Conservation (phyloP, 164 flowering plant genomes). For the Akebia trifoliata region DNA sequence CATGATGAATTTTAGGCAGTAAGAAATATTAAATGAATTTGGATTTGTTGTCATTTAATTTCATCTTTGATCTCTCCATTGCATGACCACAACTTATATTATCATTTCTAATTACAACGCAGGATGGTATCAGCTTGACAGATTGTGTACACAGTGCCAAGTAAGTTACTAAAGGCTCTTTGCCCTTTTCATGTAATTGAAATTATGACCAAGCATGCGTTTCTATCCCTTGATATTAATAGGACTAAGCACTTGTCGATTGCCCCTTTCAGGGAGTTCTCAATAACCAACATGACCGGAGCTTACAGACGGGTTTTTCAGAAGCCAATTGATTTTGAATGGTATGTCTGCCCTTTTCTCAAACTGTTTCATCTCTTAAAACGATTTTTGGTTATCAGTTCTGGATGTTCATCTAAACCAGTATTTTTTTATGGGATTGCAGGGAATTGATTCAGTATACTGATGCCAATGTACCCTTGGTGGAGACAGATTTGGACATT, state of each 20-base stretch:
- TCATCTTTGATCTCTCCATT: too few relatives aligned
- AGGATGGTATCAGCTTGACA: conserved; percentile 70
- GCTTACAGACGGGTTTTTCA: conserved; percentile 79
- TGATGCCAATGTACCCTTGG: conserved; percentile 57
- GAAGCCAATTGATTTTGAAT: conserved; percentile 74
- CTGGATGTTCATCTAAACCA: not conserved
- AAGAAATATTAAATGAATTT: too few relatives aligned
- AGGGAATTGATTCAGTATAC: conserved; percentile 72
- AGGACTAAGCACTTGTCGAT: not conserved
- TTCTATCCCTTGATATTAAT: conserved; percentile 7
- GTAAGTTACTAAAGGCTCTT: conserved; percentile 28
- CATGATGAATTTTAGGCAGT: too few relatives aligned
- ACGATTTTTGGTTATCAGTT: not conserved
- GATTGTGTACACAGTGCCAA: conserved; percentile 68
- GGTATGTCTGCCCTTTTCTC: conserved; percentile 33
- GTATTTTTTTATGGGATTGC: conserved; percentile 12
- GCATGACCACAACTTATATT: too few relatives aligned
- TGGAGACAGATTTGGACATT: conserved; percentile 78
- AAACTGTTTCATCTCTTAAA: not conserved
- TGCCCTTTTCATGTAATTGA: not conserved
- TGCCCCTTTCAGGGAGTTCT: conserved; percentile 63
- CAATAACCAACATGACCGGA: conserved; percentile 82
- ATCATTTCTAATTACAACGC: too few relatives aligned
- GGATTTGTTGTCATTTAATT: too few relatives aligned
- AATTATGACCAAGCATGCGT: not conserved